Evolutionary conservation across 2,329 filamentous ascomycete genomes (phyloP).

Genomic region (Tricladium varicosporioides): DNA sequence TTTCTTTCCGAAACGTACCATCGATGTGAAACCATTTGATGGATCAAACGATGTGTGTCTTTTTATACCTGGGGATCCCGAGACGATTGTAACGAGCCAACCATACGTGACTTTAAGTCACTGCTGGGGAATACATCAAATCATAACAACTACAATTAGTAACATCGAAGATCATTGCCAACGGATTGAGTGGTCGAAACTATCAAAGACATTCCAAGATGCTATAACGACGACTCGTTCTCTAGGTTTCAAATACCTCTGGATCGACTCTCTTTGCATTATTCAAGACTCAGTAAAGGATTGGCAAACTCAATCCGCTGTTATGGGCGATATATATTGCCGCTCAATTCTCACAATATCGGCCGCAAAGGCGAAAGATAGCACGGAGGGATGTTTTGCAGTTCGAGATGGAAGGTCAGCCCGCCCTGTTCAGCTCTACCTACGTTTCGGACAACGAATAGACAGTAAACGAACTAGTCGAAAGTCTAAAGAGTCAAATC

Average conservation of each 20-base stretch:
- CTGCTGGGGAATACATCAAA: not conserved
- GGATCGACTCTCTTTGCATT: not conserved
- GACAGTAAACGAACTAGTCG: not conserved
- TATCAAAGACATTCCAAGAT: not conserved
- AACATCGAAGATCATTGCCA: not conserved
- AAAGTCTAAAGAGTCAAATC: not conserved
- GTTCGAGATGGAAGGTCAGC: not conserved
- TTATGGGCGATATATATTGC: not conserved
- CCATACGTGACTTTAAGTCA: not conserved
- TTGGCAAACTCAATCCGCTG: conserved; percentile 2
- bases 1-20: not conserved
- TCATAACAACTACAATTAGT: not conserved
- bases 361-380: not conserved
- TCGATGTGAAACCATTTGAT: not conserved
- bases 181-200: not conserved
- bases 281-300: not conserved
- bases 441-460: not conserved
- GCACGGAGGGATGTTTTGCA: not conserved
- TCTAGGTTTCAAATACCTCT: not conserved
- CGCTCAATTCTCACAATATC: not conserved
- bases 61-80: not conserved
- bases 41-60: not conserved
- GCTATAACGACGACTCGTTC: not conserved
- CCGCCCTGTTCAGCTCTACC: not conserved
- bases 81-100: not conserved